Evolutionary conservation across 176 grass and related monocot genomes (phyloP).

Genomic region (Triticum dicoccoides): DNA sequence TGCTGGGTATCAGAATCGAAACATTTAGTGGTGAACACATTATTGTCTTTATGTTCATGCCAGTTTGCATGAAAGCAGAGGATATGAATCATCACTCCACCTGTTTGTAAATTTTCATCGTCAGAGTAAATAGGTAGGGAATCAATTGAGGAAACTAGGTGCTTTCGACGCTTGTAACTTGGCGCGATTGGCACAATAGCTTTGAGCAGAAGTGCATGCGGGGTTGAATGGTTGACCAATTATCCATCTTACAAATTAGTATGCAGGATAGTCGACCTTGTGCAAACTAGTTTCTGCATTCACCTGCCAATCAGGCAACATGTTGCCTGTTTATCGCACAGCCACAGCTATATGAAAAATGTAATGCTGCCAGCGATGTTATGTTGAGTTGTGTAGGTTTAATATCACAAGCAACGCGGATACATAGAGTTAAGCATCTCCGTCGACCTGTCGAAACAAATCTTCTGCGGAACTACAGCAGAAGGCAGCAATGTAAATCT

Average conservation of each 20-base stretch:
- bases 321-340: not conserved
- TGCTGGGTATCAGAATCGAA: too few relatives aligned
- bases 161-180: not conserved
- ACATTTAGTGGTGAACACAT: too few relatives aligned
- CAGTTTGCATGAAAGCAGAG: conserved; percentile 88
- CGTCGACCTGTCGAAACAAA: not conserved
- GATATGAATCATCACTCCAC: conserved; percentile 83
- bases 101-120: too few relatives aligned
- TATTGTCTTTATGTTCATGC: not conserved
- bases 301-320: not conserved
- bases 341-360: not conserved
- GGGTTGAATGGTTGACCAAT: not conserved
- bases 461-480: not conserved
- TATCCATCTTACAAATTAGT: not conserved
- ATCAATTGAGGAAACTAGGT: not conserved
- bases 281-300: not conserved
- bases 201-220: not conserved
- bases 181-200: not conserved
- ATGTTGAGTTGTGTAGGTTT: not conserved
- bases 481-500: not conserved
- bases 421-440: not conserved
- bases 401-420: not conserved
- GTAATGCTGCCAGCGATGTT: not conserved
- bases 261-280: not conserved
- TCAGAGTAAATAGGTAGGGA: too few relatives aligned